Conservation (phyloP, 2,329 filamentous ascomycete species). For the Catunica adiposa region DNA sequence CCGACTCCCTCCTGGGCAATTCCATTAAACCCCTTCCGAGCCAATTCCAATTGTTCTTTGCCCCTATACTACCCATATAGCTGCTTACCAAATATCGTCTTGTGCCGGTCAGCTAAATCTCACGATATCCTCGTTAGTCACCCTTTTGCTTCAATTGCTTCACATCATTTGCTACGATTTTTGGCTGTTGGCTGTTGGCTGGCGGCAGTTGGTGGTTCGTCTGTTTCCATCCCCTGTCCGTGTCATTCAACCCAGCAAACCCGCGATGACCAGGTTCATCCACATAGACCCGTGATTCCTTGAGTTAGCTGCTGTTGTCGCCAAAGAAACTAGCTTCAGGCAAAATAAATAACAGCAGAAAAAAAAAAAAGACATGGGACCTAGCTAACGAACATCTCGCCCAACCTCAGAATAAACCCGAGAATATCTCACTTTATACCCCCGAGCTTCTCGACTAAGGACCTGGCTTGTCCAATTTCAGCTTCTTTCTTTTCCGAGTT, state of each 20-base stretch:
- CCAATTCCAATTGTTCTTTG: background rate
- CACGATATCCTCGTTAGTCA: background rate
- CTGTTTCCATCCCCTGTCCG: no score
- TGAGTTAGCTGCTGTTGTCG: background rate
- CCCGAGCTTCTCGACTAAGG: background rate
- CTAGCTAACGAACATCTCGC: background rate
- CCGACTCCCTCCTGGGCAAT: background rate
- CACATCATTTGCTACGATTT: background rate
- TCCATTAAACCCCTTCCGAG: background rate
- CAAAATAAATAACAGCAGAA: constrained; percentile 2
- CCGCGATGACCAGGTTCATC: background rate
- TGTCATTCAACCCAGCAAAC: background rate
- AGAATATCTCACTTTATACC: background rate
- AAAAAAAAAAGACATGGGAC: background rate
- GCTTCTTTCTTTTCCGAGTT: no score
- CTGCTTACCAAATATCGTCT: background rate
- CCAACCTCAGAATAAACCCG: constrained; percentile 2
- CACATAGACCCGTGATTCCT: background rate
- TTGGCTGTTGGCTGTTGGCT: no score
- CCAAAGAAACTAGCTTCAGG: background rate
- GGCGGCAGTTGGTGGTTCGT: no score
- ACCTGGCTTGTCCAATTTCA: background rate
- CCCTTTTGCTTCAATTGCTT: background rate
- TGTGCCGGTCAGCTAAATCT: no score
- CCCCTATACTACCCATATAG: background rate